Base-by-base conservation (phyloP, 148 eudicot species). In the Amaranthus hypochondriacus region DNA sequence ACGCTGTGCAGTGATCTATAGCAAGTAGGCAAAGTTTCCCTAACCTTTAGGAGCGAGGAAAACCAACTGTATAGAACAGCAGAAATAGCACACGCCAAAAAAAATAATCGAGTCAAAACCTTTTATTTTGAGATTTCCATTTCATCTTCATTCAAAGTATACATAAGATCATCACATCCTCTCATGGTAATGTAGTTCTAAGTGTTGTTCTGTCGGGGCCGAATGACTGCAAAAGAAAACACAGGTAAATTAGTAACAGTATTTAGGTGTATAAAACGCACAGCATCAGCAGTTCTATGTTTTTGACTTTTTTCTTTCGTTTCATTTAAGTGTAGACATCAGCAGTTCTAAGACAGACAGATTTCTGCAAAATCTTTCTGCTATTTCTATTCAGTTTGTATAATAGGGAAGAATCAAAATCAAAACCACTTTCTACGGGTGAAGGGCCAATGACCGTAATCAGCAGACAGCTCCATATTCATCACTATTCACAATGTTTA, bases 171-270 rank as follows among this genome's bases (percentile, higher is more conserved):
- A 7, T 69, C 51, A 76, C 59, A 55, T 69, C 28, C 55, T 59
- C 68, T 91, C 82, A 91, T 58, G 98, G 96, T 56, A 94, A 89
- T 50, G 75, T 77, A 50, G 92, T 81, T 78, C 89, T 87, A 28
- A 91, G 55, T 79, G 87, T 93, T 77, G 91, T 94, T 81, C 96
- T 87, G 83, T 94, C 98, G 42, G 97, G 90, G 67, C 98, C 98
- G 73, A 86, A 91, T 13, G 90, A 71, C 98, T 94, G 93, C 86
- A 77, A 66, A 11, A 70, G 50, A 72, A 46, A 4, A 69, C 39
- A 28, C 39, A 2, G 39, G 39, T 28, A 28, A 28, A 28, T 28
- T 28, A 28, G 39, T 28, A 0, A 28, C 39, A 28, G 39, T 28
- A 0, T 28, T 48, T 58, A 59, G 1, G n/a, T 14, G 6, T 59